Evolutionary conservation across 179 eudicot genomes (phyloP).

Genomic region (Beta lomatogona): DNA sequence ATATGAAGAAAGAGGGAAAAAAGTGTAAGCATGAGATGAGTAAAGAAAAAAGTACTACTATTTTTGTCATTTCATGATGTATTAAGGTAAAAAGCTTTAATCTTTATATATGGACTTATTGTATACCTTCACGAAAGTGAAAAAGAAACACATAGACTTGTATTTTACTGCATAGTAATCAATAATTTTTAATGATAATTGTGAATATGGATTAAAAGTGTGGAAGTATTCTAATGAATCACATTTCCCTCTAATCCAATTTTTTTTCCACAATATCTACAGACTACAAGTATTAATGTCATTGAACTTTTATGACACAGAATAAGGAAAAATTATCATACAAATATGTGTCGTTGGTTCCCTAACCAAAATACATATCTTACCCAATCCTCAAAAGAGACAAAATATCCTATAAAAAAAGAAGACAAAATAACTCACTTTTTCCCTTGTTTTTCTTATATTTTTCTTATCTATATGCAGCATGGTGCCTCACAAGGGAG

Average conservation of each 20-base stretch:
- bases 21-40: neutral
- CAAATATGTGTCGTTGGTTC: neutral
- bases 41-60: neutral
- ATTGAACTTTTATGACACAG: neutral
- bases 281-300: neutral
- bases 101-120: too few relatives aligned
- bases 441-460: neutral
- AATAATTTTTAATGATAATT: neutral
- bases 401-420: neutral
- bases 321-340: neutral
- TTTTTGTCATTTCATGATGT: neutral
- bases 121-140: neutral
- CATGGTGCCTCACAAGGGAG: slow-evolving; percentile 43
- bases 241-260: too few relatives aligned
- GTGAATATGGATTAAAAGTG: neutral
- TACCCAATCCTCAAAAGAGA: neutral
- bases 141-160: too few relatives aligned
- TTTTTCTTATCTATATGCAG: slow-evolving; percentile 19
- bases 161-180: neutral
- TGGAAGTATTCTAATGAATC: neutral
- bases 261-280: too few relatives aligned
- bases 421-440: neutral
- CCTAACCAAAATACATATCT: neutral
- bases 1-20: too few relatives aligned
- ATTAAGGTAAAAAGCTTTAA: too few relatives aligned